Base-by-base conservation (phyloP, 768 basidiomycete species). In the Nidularia sp. region DNA sequence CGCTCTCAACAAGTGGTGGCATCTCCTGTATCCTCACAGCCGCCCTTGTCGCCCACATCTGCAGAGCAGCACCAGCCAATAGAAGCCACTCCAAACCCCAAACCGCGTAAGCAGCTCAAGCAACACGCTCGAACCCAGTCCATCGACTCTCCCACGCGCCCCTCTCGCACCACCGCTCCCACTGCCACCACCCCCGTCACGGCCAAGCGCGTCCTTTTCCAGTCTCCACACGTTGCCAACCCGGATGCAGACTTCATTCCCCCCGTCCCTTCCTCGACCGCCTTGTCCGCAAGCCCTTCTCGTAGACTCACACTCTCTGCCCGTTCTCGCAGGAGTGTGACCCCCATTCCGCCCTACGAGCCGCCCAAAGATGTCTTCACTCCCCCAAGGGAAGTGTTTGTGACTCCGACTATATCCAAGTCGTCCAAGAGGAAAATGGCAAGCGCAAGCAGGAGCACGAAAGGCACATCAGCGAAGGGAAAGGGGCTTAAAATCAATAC, bases 281-380 rank as follows among this genome's bases (percentile, higher is more conserved):
- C 42, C 41, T 62, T 53, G 13, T 42, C 51, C 1, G 36, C 50
- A 6, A 47, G 53, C n/a, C 47, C 59, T 46, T 55, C 58, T 34
- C 51, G 53, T 49, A 50, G 60, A 22, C 57, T 58, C 59, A 65
- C 51, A 55, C 55, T 63, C 35, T 57, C 63, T 12, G 58, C 63
- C 9, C 59, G 65, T 29, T 49, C 64, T 0, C 61, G 77, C 13
- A 70, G 78, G 15, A 81, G 77, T 47, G 68, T 70, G 1, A 85
- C 84, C 2, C 85, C 85, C 0, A 72, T 77, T 41, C 79, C 81
- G 0, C 71, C 72, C 0, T 88, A 88, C 60, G 84, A 86, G 55
- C 85, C 85, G 0, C 86, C 86, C 0, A 52, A 61, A 0, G 86
- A 85, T 51, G 76, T 81, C n/a, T 87, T 87, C 59, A 86, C 85